A percentile compares a stretch with the other conserved stretches of the same genome.
phyloP scores from a whole-genome alignment of 2,329 filamentous ascomycete genomes.

The Fusarium lyarnte region DNA sequence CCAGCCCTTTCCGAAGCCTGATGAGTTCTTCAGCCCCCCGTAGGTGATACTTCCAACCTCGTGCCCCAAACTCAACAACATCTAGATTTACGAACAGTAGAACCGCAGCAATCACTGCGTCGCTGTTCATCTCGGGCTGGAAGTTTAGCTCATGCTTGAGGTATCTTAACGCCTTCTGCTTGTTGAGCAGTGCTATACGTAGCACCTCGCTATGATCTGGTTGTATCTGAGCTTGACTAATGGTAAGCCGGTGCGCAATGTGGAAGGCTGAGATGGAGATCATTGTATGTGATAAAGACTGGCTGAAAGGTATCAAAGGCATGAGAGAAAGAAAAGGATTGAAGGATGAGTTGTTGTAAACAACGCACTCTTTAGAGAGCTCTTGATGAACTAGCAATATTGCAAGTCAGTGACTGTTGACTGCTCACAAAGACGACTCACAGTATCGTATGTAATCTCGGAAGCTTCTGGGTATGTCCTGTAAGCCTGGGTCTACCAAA shows the following conservation, averaged over 20 bases:
- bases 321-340: not conserved
- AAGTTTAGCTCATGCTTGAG: not conserved
- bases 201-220: not conserved
- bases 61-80: rapidly evolving
- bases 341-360: not conserved
- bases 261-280: not conserved
- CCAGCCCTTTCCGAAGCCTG: not conserved
- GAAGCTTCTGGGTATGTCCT: not conserved
- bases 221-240: not conserved
- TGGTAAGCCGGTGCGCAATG: rapidly evolving
- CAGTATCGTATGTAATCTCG: not conserved
- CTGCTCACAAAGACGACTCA: not conserved
- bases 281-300: not conserved
- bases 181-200: not conserved
- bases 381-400: not conserved
- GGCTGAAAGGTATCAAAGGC: not conserved
- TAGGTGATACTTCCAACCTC: not conserved
- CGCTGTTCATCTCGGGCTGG: rapidly evolving
- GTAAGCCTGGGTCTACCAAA: not conserved
- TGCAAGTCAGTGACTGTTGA: too few species aligned
- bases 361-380: not conserved
- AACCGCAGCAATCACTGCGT: rapidly evolving
- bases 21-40: not conserved
- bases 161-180: rapidly evolving
- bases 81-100: rapidly evolving